A percentile compares a stretch with the other conserved stretches of the same genome.
Evolutionary conservation across 305 asterid species (phyloP).

Genomic region (Fraxinus platypoda): DNA sequence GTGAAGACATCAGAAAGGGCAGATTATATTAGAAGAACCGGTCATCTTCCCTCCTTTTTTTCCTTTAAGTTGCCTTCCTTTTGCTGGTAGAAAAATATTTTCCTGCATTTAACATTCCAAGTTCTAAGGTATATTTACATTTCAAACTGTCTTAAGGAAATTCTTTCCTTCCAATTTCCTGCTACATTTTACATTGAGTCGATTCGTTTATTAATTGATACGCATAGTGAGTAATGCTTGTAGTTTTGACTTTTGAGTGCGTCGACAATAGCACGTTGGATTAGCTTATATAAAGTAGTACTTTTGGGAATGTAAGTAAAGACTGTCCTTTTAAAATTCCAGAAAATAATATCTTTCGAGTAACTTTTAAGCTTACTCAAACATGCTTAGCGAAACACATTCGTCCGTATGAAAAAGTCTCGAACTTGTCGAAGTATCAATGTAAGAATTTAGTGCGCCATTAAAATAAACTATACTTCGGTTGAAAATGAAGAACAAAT

Average conservation of each 20-base stretch:
- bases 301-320: neutral
- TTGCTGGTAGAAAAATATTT: slow-evolving; percentile 52
- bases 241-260: neutral
- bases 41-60: slow-evolving; percentile 72
- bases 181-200: neutral
- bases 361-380: neutral
- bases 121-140: neutral
- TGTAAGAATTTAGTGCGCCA: neutral
- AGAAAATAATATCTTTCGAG: neutral
- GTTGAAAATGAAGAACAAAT: neutral
- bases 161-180: neutral
- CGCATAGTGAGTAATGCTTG: neutral
- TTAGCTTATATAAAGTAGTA: neutral
- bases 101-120: neutral
- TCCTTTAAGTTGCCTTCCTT: slow-evolving; percentile 66
- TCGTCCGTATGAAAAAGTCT: neutral
- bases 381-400: neutral
- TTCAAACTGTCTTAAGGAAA: neutral
- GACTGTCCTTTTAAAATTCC: neutral
- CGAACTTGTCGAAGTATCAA: neutral
- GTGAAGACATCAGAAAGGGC: slow-evolving; percentile 65
- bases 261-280: neutral
- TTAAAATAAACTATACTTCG: neutral
- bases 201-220: neutral
- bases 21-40: slow-evolving; percentile 81